Base-by-base conservation (phyloP, 2,329 filamentous ascomycete species). In the Talaromyces sp. region DNA sequence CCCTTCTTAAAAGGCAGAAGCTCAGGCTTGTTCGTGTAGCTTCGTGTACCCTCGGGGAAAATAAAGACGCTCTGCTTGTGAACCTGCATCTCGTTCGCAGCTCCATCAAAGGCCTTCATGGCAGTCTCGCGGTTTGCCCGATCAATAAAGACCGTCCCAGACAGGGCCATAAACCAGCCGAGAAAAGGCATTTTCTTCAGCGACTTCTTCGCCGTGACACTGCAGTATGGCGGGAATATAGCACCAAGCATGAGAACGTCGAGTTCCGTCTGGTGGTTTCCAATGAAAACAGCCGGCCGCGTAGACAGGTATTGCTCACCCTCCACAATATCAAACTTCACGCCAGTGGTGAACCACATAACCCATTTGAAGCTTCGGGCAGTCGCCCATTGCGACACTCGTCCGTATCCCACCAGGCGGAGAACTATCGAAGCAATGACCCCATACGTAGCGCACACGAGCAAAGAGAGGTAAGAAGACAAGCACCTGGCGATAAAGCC, bases 1-100 rank as follows among this genome's bases (percentile, higher is more conserved):
- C 95, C 95, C 82, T 99, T 99, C 80, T 99, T 99, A 83, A 98
- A 99, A n/a, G 92, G 91, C 59, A 98, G 81, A 69, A 99, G 79
- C 62, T 84, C 85, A 1, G 95, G 90, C 59, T 93, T 88, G 69
- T 89, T 86, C 61, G 90, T 84, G 78, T 98, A 96, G 74, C 91
- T 96, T 67, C 95, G 85, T 1, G 95, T 99, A 57, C 95, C 95
- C 79, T 99, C 95, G 0, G 81, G 79, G 66, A 83, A 83, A 58
- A 83, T 82, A 65, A 82, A 82, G 9, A 83, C 81, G 62, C 78
- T 81, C 68, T 93, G 90, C 65, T 80, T 83, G 70, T 88, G 82
- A 58, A 78, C 78, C 69, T 83, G 85, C 80, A 99, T 99, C 74
- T 93, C 88, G 53, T 84, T 77, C 55, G 91, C 91, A 44, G 95